Evolutionary conservation across 202 grass and related monocot genomes (phyloP), one percentile per base, ranked within the genome.

Genomic region (Carex arenaria): DNA sequence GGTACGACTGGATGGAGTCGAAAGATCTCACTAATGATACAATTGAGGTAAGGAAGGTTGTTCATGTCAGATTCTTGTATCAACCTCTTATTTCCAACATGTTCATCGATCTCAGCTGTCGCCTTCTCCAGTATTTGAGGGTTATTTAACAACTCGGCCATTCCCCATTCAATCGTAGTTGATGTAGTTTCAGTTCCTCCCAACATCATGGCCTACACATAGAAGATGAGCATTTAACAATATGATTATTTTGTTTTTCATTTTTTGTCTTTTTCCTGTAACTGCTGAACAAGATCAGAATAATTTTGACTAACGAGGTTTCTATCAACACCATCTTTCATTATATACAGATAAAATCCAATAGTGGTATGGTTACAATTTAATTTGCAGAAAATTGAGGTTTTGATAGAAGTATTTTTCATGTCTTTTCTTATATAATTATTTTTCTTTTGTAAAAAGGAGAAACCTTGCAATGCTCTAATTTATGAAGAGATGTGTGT

Each of bases 11-110:
- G 93, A 34, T 88, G 38, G 0, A 97, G 84, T 11, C 89, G 84
- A 31, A 93, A 70, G 0, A 89, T 93, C 81, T 93, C 91, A 31
- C 65, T 93, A 15, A 97, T 55, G 10, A 93, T 72, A n/a, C 79
- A 88, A 2, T 91, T 86, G 34, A 93, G 0, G 56, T 86, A 97
- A 0, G 89, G 89, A 13, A 97, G 93, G 38, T 79, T 84, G 0
- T 83, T 7, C 62, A 93, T 83, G 81, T 97, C 94, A 0, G 85
- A 59, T 78, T 91, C 94, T 64, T 93, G 63, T 1, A 90, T 76
- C 18, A 93, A 76, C 22, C 87, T 82, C 1, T 26, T 4, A 0
- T 30, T 70, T 59, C 91, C 89, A 51, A 97, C 51, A 0, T 11
- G 53, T 30, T 52, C 65, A 32, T 91, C 85, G 0, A 96, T 28